These are phyloP conservation scores for Nasturtium officinale DNA, from an alignment of 345 rosid genomes.

Conservation along the genomic window DNA sequence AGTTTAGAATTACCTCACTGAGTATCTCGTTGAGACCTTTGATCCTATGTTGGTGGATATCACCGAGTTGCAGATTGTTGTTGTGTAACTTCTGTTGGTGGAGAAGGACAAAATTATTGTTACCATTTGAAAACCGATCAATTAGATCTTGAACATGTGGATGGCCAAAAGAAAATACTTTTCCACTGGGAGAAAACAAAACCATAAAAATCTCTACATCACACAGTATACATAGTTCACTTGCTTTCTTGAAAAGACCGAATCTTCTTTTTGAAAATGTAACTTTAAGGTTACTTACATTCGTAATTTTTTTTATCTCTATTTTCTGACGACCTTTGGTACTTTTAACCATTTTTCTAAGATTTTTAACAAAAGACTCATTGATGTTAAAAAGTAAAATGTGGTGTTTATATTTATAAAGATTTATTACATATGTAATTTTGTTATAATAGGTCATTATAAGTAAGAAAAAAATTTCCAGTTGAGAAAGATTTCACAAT, in stretches of 20 bases:
- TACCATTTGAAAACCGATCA: slow-evolving; percentile 28
- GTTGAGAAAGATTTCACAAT: not conserved
- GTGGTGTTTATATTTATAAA: too few relatives aligned
- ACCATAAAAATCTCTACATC: slow-evolving; percentile 17
- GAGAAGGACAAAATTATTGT: not conserved
- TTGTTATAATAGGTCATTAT: not conserved
- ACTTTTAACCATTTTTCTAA: slow-evolving; percentile 40
- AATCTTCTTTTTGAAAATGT: slow-evolving; percentile 35
- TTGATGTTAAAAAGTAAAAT: too few relatives aligned
- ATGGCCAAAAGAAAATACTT: slow-evolving; percentile 62
- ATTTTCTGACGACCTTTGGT: slow-evolving; percentile 19
- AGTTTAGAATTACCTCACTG: slow-evolving; percentile 34
- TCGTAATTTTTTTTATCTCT: not conserved
- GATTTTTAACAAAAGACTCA: too few relatives aligned
- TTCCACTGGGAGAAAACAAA: slow-evolving; percentile 35
- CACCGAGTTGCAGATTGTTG: slow-evolving; percentile 26
- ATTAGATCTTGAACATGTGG: slow-evolving; percentile 46
- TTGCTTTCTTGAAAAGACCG: slow-evolving; percentile 33
- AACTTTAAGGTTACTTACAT: slow-evolving; percentile 12
- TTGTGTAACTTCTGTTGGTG: not conserved
- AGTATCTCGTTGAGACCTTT: slow-evolving; percentile 51
- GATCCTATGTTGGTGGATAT: too few relatives aligned
- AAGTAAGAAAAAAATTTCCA: not conserved
- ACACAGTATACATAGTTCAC: slow-evolving; percentile 34
- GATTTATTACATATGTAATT: not conserved